phyloP scores from a whole-genome alignment of 2,329 filamentous ascomycete genomes.

The Diaporthe amygdali region DNA sequence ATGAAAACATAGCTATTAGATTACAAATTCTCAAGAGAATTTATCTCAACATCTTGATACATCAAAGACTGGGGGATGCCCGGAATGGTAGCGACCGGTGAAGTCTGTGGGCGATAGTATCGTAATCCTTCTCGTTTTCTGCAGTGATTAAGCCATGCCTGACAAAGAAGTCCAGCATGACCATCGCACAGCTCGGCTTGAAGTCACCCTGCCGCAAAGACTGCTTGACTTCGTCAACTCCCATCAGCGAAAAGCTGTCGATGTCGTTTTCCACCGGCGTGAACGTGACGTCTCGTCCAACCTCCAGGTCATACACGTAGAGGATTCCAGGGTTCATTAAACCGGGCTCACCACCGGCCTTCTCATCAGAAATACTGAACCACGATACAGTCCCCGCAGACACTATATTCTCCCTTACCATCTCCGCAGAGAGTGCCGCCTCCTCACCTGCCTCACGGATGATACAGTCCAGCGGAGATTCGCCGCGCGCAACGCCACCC shows the following conservation, averaged over 20 bases:
- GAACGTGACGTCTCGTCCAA: conserved; percentile 62
- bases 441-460: conserved; percentile 77
- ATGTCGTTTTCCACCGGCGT: conserved; percentile 80
- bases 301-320: conserved; percentile 79
- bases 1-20: background rate
- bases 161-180: conserved; percentile 83
- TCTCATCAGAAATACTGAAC: conserved; percentile 16
- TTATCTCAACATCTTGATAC: background rate
- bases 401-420: conserved; percentile 33
- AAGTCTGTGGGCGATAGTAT: background rate
- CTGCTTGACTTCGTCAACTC: conserved; percentile 60
- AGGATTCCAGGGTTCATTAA: conserved; percentile 41
- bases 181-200: conserved; percentile 82
- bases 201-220: conserved; percentile 73
- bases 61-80: background rate
- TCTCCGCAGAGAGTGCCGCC: conserved; percentile 49
- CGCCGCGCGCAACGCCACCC: conserved; percentile 73
- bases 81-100: conserved; percentile 11
- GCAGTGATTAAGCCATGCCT: conserved; percentile 75
- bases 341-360: background rate
- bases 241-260: conserved; percentile 73
- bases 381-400: conserved; percentile 39
- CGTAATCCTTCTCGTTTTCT: conserved; percentile 73
- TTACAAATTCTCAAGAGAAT: background rate
- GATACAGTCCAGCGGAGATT: conserved; percentile 70